A percentile compares a stretch with the other conserved stretches of the same genome.
phyloP scores from a whole-genome alignment of 257 asterid genomes.

The Solanum infundibuliforme region DNA sequence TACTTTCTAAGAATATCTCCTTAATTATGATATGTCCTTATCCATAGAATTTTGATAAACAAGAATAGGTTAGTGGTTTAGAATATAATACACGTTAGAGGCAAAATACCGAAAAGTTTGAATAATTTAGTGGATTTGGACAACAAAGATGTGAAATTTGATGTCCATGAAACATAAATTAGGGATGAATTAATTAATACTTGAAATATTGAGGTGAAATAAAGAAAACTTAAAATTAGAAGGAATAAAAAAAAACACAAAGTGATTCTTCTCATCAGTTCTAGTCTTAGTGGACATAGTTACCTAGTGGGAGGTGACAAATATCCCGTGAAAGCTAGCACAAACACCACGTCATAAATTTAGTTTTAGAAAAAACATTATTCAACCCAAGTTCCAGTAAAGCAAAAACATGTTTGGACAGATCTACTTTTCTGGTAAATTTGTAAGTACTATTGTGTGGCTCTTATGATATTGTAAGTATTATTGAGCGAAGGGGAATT shows the following conservation, averaged over 20 bases:
- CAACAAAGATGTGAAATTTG: not conserved
- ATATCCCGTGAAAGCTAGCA: not conserved
- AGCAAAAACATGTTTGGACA: not conserved
- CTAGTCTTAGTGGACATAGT: not conserved
- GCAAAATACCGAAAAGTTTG: not conserved
- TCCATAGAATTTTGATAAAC: not conserved
- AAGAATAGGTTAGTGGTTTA: not conserved
- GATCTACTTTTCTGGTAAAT: not conserved
- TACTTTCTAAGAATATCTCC: no score
- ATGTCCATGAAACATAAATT: not conserved
- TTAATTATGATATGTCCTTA: not conserved
- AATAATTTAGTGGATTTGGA: not conserved
- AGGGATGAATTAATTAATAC: not conserved
- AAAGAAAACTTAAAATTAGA: not conserved
- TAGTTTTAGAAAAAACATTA: not conserved
- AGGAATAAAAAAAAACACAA: not conserved
- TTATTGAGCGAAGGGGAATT: not conserved
- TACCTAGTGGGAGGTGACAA: not conserved
- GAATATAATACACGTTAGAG: not conserved
- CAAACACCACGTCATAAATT: no score
- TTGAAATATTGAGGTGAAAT: not conserved
- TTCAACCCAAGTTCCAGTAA: not conserved
- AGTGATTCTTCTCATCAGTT: not conserved
- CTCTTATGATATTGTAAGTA: not conserved
- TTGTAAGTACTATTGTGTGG: not conserved